Conservation (phyloP, 371 early-diverging fungal species). For the Lichtheimia corymbifera region DNA sequence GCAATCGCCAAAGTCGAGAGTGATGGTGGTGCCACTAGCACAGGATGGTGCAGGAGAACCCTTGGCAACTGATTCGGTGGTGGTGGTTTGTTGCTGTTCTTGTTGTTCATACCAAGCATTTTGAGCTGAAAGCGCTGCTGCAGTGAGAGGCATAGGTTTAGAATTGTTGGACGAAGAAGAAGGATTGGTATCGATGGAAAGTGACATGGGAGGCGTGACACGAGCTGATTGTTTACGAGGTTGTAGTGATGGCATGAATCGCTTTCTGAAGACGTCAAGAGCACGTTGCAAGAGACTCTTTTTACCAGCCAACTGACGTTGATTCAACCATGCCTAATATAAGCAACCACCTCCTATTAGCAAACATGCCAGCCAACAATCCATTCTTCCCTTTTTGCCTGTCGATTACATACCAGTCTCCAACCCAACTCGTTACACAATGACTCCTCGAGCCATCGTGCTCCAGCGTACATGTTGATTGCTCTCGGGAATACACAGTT, state of each 20-base stretch:
- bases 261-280: slow-evolving; percentile 46
- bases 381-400: slow-evolving; percentile 1
- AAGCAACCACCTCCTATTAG: slow-evolving; percentile 3
- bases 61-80: slow-evolving; percentile 3
- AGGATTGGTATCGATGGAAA: background rate
- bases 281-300: slow-evolving; percentile 51
- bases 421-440: slow-evolving; percentile 52
- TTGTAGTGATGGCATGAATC: slow-evolving; percentile 44
- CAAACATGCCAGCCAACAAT: slow-evolving; percentile 4
- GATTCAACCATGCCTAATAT: slow-evolving; percentile 50
- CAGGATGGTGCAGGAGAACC: slow-evolving; percentile 26
- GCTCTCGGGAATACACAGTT: slow-evolving; percentile 47
- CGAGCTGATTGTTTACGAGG: slow-evolving; percentile 39
- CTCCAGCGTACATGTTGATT: slow-evolving; percentile 17
- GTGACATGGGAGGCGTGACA: slow-evolving; percentile 19
- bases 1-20: slow-evolving; percentile 43
- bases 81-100: slow-evolving; percentile 3
- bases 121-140: slow-evolving; percentile 40
- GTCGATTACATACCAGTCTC: slow-evolving; percentile 39
- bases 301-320: slow-evolving; percentile 42
- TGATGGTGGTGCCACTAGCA: slow-evolving; percentile 34
- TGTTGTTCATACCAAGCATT: slow-evolving; percentile 35
- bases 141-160: slow-evolving; percentile 30
- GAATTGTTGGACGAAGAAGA: slow-evolving; percentile 5
- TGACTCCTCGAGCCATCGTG: slow-evolving; percentile 42